Percentiles rank a stretch among this genome's conserved stretches.
phyloP scores from a whole-genome alignment of 2,329 filamentous ascomycete species.

The Ploettnerulaceae sp. region DNA sequence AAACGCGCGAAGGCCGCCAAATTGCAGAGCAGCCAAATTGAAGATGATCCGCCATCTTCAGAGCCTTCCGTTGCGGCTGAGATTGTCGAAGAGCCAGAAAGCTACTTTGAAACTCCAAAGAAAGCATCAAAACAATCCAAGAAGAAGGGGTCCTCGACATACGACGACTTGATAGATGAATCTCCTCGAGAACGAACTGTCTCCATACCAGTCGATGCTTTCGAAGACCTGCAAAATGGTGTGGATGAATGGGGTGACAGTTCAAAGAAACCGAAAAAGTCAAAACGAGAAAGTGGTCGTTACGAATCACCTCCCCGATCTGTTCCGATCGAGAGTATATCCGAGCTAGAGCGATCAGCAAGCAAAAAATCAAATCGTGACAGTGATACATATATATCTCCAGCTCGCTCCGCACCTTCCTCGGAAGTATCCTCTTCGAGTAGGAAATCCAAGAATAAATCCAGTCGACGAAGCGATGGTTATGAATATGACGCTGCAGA shows the following conservation, averaged over 20 bases:
- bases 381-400: constrained; percentile 16
- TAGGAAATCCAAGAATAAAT: constrained; percentile 25
- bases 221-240: constrained; percentile 31
- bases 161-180: constrained; percentile 37
- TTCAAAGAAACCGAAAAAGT: constrained; percentile 36
- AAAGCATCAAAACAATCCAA: constrained; percentile 33
- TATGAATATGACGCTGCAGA: constrained; percentile 18
- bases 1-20: constrained; percentile 42
- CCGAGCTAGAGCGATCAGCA: constrained; percentile 22
- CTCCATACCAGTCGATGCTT: constrained; percentile 32
- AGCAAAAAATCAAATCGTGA: constrained; percentile 24
- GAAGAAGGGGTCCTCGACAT: constrained; percentile 28
- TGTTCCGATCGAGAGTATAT: constrained; percentile 13
- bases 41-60: constrained; percentile 23
- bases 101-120: constrained; percentile 29
- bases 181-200: constrained; percentile 22
- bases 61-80: constrained; percentile 18
- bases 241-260: constrained; percentile 36
- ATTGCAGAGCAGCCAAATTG: constrained; percentile 33
- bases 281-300: not conserved
- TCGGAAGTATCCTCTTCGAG: constrained; percentile 22
- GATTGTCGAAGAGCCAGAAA: constrained; percentile 30
- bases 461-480: constrained; percentile 22
- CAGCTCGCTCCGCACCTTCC: constrained; percentile 15
- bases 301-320: constrained; percentile 4